phyloP scores from a whole-genome alignment of 179 eudicot species.

The Beta corolliflora region DNA sequence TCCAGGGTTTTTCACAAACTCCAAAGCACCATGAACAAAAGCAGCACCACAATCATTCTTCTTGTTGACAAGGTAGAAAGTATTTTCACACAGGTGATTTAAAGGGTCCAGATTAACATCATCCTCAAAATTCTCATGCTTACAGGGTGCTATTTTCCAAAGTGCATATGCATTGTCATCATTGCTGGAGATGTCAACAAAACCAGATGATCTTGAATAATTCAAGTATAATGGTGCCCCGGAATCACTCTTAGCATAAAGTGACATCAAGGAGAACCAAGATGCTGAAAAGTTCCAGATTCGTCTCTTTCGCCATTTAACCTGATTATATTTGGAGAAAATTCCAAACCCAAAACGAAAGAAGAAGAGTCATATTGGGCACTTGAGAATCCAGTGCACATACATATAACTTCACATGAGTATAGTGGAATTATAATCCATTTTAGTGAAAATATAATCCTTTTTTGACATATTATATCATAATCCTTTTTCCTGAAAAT shows the following conservation, averaged over 20 bases:
- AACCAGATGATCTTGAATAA: conserved; percentile 61
- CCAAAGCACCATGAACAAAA: conserved; percentile 77
- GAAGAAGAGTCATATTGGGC: background rate
- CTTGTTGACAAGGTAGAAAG: conserved; percentile 84
- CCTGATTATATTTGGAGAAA: conserved; percentile 43
- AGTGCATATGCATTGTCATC: conserved; percentile 60
- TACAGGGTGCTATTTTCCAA: conserved; percentile 63
- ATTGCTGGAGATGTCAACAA: conserved; percentile 78
- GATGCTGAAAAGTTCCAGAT: conserved; percentile 62
- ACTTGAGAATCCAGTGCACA: background rate
- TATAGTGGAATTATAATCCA: too few species aligned
- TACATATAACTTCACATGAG: too few species aligned
- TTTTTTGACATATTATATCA: too few species aligned
- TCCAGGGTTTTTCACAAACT: conserved; percentile 88
- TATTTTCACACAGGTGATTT: conserved; percentile 41
- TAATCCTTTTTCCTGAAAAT: too few species aligned
- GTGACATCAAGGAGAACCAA: conserved; percentile 77
- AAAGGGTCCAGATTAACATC: conserved; percentile 56
- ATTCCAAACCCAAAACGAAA: background rate
- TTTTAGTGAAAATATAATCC: too few species aligned
- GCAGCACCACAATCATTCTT: conserved; percentile 73
- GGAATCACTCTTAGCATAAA: conserved; percentile 74
- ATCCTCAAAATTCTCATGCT: conserved; percentile 55
- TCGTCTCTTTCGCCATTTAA: conserved; percentile 71
- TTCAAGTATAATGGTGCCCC: conserved; percentile 77